These are phyloP conservation scores for Colletotrichum gloeosporioides DNA, from an alignment of 2,329 filamentous ascomycete genomes.

Conservation along the genomic window DNA sequence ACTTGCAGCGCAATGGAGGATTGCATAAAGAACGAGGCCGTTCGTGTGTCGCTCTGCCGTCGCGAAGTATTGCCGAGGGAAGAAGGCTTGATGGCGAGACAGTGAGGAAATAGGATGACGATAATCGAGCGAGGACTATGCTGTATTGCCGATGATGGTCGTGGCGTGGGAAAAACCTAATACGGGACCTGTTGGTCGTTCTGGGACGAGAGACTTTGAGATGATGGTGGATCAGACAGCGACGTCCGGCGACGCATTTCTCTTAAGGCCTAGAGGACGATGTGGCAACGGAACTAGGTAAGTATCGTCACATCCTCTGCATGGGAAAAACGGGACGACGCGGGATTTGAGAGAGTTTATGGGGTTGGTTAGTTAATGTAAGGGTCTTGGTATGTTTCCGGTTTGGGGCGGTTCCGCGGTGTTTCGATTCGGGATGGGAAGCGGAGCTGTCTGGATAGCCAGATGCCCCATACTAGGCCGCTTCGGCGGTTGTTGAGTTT, in stretches of 20 bases:
- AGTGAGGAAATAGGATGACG: neutral
- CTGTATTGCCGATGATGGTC: neutral
- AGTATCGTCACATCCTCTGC: neutral
- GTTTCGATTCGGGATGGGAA: neutral
- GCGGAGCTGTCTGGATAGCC: neutral
- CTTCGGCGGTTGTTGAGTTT: neutral
- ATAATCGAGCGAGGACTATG: neutral
- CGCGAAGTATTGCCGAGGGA: neutral
- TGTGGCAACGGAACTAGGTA: neutral
- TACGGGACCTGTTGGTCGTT: neutral
- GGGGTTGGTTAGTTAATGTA: neutral
- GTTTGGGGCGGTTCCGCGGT: slow-evolving; percentile 1
- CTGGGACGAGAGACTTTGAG: neutral
- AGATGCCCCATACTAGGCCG: neutral
- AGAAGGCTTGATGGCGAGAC: neutral
- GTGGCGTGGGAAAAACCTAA: neutral
- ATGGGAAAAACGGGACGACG: neutral
- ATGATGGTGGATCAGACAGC: neutral
- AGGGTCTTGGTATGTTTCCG: slow-evolving; percentile 6
- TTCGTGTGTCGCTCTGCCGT: neutral
- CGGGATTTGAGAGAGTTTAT: slow-evolving; percentile 5
- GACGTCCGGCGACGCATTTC: neutral
- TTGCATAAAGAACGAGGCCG: too few species aligned
- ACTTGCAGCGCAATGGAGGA: neutral
- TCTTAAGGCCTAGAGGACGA: neutral